Evolutionary conservation across 371 early-diverging fungal species (phyloP), one percentile per base, ranked within the genome.

Genomic region (Apophysomyces elegans): DNA sequence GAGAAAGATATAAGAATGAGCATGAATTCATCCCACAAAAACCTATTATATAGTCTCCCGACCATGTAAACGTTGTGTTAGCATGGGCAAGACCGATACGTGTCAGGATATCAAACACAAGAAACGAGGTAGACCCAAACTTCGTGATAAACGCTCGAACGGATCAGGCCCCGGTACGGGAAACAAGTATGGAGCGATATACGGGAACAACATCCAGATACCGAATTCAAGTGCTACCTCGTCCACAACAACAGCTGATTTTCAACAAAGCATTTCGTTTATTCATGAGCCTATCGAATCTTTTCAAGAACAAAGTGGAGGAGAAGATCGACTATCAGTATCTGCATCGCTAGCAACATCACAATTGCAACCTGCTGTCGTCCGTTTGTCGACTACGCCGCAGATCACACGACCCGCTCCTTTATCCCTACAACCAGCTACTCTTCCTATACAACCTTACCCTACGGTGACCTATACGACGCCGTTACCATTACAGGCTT

Each of bases 71-170:
- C 79, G 93, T 41, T 93, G 93, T 71, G 74, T 90, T n/a, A 77
- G 89, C 2, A 66, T 90, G n/a, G 86, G 86, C 46, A 91, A 88
- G 68, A 77, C 84, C 59, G 90, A 89, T 56, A 85, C 88, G n/a
- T 93, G 93, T 62, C 80, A 86, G 38, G 93, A 93, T 72, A 90
- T 90, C 59, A 85, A 90, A 70, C 92, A 91, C 74, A 93, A 91
- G 68, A 91, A 91, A 67, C 85, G 93, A 64, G 93, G 93, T 14
- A 84, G 93, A 21, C 93, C 92, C 38, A 91, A 89, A 68, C 75
- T 90, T 14, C 84, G 86, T 63, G 88, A 87, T 64, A 82, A 85
- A 62, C 47, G 54, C 38, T n/a, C 57, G 56, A 21, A 21, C 47
- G 16, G 50, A 36, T 56, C 62, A 35, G 41, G 62, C 11, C 47